A percentile compares a stretch with the other conserved stretches of the same genome.
Conservation (phyloP, 768 basidiomycete genomes). For the Pulveroboletus ravenelii region DNA sequence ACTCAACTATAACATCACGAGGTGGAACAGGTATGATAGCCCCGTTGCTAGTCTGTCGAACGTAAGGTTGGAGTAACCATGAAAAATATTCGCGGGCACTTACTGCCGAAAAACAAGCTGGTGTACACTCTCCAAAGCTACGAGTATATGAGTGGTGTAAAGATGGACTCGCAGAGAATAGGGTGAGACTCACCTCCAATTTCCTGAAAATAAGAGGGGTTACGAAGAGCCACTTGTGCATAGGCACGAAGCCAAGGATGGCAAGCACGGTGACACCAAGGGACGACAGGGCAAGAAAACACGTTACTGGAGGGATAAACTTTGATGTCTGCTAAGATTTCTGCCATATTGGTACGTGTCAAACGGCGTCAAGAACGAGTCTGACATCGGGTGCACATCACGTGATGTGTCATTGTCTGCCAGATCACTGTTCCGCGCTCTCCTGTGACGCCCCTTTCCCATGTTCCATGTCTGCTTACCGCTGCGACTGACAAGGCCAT, state of each 20-base stretch:
- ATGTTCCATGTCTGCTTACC: slow-evolving; percentile 5
- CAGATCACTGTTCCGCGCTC: too few species aligned
- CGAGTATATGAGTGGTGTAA: neutral
- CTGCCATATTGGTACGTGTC: slow-evolving; percentile 36
- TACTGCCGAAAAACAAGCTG: slow-evolving; percentile 70
- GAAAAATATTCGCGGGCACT: slow-evolving; percentile 9
- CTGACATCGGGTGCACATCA: slow-evolving; percentile 9
- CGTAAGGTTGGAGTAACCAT: neutral
- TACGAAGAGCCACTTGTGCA: slow-evolving; percentile 54
- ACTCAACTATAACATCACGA: slow-evolving; percentile 42
- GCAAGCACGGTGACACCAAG: slow-evolving; percentile 56
- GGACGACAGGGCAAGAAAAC: slow-evolving; percentile 59
- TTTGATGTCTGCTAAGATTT: slow-evolving; percentile 54
- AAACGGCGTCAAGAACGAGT: too few species aligned
- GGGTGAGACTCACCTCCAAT: slow-evolving; percentile 44
- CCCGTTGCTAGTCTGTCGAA: slow-evolving; percentile 19
- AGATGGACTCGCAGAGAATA: neutral
- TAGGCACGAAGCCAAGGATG: slow-evolving; percentile 48
- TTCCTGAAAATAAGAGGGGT: slow-evolving; percentile 38
- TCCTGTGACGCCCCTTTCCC: neutral
- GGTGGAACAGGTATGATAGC: slow-evolving; percentile 37
- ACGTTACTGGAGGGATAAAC: slow-evolving; percentile 83
- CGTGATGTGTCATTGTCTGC: neutral
- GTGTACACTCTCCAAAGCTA: slow-evolving; percentile 74
- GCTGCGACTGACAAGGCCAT: neutral